A percentile compares a stretch with the other conserved stretches of the same genome.
Evolutionary conservation across 495 filamentous ascomycete species (phyloP).

Genomic region (Hypoxylon lienhwacheense): DNA sequence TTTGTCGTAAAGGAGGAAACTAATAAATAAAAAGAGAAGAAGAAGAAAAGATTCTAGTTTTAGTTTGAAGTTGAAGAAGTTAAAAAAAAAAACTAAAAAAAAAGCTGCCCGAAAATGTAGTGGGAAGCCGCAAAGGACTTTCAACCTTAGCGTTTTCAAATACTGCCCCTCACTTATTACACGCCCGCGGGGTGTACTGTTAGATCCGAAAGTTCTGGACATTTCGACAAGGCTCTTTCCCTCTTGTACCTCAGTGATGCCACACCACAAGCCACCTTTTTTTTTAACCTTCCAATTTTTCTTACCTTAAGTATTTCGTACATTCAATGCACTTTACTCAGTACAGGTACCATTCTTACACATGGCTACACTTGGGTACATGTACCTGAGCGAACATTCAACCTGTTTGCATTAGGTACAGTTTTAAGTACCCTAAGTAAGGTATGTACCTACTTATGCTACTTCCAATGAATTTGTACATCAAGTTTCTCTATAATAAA

Average conservation of each 20-base stretch:
- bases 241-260: slow-evolving; percentile 1
- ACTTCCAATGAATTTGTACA: no score
- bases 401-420: no score
- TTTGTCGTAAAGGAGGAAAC: slow-evolving; percentile 12
- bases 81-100: no score
- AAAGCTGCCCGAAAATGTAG: slow-evolving; percentile 40
- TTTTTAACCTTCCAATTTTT: background rate
- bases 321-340: no score
- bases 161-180: slow-evolving; percentile 27
- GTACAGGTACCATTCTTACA: no score
- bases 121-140: slow-evolving; percentile 32
- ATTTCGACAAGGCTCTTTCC: slow-evolving; percentile 30
- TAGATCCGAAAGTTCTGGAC: slow-evolving; percentile 29
- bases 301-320: no score
- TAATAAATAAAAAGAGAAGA: background rate
- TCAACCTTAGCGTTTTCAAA: slow-evolving; percentile 27
- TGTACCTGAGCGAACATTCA: no score
- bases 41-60: slow-evolving; percentile 16
- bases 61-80: background rate
- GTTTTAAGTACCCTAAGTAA: no score
- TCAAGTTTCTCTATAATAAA: no score
- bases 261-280: no score
- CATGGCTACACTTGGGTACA: no score
- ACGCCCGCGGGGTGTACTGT: slow-evolving; percentile 20
- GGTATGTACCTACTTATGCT: no score